phyloP scores from a whole-genome alignment of 1,284 basidiomycete species.

The Moesziomyces parantarcticus region DNA sequence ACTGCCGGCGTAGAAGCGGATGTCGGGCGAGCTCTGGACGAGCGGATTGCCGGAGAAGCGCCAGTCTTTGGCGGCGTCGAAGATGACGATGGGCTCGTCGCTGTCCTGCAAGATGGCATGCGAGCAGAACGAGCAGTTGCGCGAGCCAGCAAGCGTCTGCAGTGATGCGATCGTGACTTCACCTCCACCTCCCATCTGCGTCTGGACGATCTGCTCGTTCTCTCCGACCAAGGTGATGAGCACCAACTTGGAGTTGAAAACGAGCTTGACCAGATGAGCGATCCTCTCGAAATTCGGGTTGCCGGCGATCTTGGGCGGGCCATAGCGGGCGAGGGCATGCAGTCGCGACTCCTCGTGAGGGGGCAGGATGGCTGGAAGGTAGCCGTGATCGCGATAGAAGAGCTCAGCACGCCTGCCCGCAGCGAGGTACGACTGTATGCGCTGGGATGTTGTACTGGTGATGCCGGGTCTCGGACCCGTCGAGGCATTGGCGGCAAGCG shows the following conservation, averaged over 20 bases:
- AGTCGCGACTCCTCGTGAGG: conserved; percentile 56
- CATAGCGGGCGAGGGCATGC: conserved; percentile 58
- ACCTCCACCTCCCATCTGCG: conserved; percentile 75
- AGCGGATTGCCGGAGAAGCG: conserved; percentile 84
- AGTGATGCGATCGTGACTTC: conserved; percentile 34
- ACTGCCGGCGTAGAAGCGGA: conserved; percentile 91
- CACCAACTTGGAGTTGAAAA: conserved; percentile 89
- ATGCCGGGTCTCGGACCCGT: conserved; percentile 13
- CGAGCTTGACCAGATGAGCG: conserved; percentile 85
- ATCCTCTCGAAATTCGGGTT: conserved; percentile 94
- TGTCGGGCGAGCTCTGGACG: conserved; percentile 76
- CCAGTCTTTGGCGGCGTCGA: conserved; percentile 86
- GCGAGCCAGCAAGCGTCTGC: conserved; percentile 69
- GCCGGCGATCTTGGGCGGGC: conserved; percentile 70
- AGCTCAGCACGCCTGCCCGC: conserved; percentile 56
- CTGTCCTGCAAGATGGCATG: conserved; percentile 85
- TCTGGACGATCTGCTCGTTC: conserved; percentile 86
- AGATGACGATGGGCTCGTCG: conserved; percentile 86
- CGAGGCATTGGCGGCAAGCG: conserved; percentile 32
- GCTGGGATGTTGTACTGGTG: conserved; percentile 31
- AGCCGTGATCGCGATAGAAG: conserved; percentile 59
- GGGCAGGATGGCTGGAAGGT: conserved; percentile 58
- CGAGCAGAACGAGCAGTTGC: conserved; percentile 81
- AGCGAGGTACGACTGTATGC: conserved; percentile 49
- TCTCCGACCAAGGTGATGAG: conserved; percentile 83